Conservation (phyloP, 768 basidiomycete species). For the Boletus rubroflammeus region DNA sequence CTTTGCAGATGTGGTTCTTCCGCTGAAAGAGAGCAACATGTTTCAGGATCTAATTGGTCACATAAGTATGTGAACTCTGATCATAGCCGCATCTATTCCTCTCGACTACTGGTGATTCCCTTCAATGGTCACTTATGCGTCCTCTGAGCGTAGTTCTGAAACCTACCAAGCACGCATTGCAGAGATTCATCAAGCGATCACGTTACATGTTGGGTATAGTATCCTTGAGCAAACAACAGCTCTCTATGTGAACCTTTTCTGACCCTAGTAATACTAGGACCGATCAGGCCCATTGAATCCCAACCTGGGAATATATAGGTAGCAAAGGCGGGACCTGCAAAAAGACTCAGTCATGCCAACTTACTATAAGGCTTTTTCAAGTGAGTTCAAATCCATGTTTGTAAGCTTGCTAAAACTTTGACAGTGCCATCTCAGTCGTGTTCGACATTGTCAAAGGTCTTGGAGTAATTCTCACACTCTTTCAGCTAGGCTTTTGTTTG, state of each 20-base stretch:
- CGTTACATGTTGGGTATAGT: background rate
- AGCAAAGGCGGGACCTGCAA: background rate
- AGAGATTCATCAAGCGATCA: background rate
- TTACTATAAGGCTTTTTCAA: background rate
- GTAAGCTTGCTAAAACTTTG: background rate
- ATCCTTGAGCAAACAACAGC: background rate
- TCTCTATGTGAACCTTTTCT: background rate
- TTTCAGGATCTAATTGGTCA: too few species aligned
- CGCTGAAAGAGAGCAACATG: too few species aligned
- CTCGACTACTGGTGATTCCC: background rate
- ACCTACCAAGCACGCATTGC: background rate
- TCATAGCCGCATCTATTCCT: too few species aligned
- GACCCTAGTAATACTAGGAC: background rate
- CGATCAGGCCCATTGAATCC: background rate
- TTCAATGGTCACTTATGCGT: background rate
- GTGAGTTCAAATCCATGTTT: constrained; percentile 1
- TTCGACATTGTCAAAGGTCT: constrained; percentile 5
- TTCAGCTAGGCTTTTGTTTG: constrained; percentile 14
- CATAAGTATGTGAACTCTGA: too few species aligned
- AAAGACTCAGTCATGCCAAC: background rate
- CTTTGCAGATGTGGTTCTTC: too few species aligned
- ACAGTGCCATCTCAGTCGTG: background rate
- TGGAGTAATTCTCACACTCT: constrained; percentile 7
- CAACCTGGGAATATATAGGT: background rate
- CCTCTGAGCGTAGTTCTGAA: background rate